Conservation (phyloP, 1,139 yeast genomes). For the Candida glucosophila region DNA sequence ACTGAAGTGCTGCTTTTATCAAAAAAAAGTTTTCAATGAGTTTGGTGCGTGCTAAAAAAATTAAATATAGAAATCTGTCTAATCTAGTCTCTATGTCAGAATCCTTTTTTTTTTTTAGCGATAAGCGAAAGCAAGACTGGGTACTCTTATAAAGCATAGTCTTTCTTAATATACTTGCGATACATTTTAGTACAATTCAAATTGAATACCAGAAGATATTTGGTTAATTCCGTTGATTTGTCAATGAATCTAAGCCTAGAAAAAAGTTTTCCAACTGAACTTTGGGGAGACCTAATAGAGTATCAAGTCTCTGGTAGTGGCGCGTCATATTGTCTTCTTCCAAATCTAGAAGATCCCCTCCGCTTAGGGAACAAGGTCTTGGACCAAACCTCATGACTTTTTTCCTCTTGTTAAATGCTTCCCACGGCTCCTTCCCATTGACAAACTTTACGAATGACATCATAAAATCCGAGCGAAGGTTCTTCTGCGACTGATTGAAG, state of each 20-base stretch:
- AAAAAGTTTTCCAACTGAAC: not conserved
- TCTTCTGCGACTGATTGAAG: conserved; percentile 1
- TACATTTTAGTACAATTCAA: no score
- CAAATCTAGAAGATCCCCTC: not conserved
- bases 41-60: no score
- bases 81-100: no score
- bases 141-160: no score
- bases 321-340: not conserved
- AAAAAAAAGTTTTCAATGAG: no score
- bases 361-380: conserved; percentile 1
- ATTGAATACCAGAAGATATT: no score
- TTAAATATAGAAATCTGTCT: no score
- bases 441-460: conserved; percentile 4
- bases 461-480: not conserved
- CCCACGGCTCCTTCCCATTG: conserved; percentile 8
- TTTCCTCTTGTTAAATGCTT: conserved; percentile 2
- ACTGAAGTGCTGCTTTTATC: no score
- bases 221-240: conserved; percentile 1
- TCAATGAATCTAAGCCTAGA: conserved; percentile 1
- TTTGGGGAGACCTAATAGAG: not conserved
- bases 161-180: no score
- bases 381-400: conserved; percentile 7
- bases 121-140: no score
- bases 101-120: no score
- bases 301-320: not conserved